phyloP scores from a whole-genome alignment of 495 filamentous ascomycete species.

The Aspergillus cristatus region DNA sequence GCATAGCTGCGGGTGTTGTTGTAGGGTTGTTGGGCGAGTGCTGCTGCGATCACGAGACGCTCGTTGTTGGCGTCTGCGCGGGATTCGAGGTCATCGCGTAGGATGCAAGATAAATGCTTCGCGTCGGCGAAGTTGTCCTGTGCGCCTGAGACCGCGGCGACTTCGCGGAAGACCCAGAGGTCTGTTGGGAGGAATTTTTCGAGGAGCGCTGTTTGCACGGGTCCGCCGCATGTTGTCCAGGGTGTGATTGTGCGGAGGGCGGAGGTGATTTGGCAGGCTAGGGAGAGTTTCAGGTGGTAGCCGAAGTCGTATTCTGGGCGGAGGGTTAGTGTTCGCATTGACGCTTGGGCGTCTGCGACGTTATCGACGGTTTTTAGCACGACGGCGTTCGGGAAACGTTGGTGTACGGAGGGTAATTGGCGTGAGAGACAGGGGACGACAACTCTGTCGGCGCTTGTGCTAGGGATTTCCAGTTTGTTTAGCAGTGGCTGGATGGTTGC shows the following conservation, averaged over 20 bases:
- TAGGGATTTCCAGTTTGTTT: conserved; percentile 5
- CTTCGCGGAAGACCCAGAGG: conserved; percentile 15
- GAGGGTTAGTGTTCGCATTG: conserved; percentile 11
- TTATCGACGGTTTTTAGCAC: conserved; percentile 5
- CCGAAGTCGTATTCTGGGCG: conserved; percentile 11
- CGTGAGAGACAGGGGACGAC: conserved; percentile 13
- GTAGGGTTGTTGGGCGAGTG: conserved; percentile 3
- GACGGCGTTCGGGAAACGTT: conserved; percentile 7
- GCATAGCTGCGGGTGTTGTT: conserved; percentile 3
- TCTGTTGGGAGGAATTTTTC: conserved; percentile 9
- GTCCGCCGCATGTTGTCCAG: conserved; percentile 9
- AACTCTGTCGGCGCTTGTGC: not conserved
- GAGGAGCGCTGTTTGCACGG: conserved; percentile 5
- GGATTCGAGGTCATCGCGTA: conserved; percentile 10
- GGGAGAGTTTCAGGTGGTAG: conserved; percentile 13
- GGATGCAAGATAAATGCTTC: conserved; percentile 13
- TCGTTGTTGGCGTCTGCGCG: conserved; percentile 9
- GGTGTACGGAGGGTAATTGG: conserved; percentile 8
- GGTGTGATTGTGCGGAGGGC: conserved; percentile 18
- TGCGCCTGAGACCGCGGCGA: conserved; percentile 9
- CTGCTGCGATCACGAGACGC: conserved; percentile 8
- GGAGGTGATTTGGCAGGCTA: conserved; percentile 15
- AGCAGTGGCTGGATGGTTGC: conserved; percentile 5
- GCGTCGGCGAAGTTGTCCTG: conserved; percentile 12
- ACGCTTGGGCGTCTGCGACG: conserved; percentile 13